Conservation (phyloP, 495 filamentous ascomycete species). For the Aspergillus avenaceus region DNA sequence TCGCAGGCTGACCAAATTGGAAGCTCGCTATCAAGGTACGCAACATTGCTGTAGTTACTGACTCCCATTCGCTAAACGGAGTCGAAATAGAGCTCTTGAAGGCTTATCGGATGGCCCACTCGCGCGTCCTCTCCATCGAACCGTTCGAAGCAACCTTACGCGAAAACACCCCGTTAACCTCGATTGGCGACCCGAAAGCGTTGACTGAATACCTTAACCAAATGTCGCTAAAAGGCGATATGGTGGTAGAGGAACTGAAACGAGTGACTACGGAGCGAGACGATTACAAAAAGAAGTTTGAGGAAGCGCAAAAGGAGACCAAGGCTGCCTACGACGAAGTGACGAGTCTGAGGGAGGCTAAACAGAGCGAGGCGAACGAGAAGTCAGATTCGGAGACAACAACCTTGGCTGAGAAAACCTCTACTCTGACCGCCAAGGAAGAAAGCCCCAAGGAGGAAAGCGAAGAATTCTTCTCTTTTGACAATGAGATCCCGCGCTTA, state of each 20-base stretch:
- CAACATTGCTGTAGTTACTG: background rate
- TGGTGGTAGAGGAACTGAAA: constrained; percentile 91
- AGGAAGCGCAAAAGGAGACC: constrained; percentile 62
- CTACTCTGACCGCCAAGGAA: constrained; percentile 9
- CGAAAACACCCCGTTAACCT: constrained; percentile 86
- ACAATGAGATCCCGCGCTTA: constrained; percentile 67
- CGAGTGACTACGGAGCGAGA: constrained; percentile 79
- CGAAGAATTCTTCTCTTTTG: constrained; percentile 89
- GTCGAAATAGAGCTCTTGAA: constrained; percentile 77
- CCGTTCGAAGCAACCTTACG: constrained; percentile 86
- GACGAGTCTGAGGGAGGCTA: constrained; percentile 42
- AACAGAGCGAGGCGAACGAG: constrained; percentile 14
- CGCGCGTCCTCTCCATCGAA: constrained; percentile 78
- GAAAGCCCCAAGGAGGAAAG: constrained; percentile 36
- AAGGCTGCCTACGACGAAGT: constrained; percentile 54
- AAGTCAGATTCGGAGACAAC: constrained; percentile 21
- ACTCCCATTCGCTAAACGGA: background rate
- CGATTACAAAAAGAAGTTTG: constrained; percentile 68
- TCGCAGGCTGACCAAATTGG: constrained; percentile 79
- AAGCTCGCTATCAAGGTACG: constrained; percentile 78
- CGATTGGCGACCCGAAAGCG: constrained; percentile 78
- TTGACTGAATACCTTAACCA: constrained; percentile 94
- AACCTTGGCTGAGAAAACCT: constrained; percentile 8
- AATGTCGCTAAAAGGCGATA: constrained; percentile 76
- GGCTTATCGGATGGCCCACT: constrained; percentile 86